Conservation (phyloP, 2,329 filamentous ascomycete genomes). For the Chalaropsis thielavioides region DNA sequence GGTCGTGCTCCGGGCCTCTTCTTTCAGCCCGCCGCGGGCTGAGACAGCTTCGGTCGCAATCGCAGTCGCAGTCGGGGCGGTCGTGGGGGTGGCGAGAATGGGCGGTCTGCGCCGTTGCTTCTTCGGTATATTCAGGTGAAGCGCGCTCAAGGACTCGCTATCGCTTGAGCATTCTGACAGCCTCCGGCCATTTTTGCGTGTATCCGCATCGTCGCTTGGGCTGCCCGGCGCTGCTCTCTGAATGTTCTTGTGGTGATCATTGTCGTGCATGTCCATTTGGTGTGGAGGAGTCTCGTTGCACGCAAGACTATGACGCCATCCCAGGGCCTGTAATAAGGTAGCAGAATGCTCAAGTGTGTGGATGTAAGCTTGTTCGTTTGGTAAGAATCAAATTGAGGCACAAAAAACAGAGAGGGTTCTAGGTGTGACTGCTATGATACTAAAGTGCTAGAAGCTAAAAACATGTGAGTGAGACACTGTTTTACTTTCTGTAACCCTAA, state of each 20-base stretch:
- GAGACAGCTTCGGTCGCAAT: neutral
- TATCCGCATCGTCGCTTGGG: neutral
- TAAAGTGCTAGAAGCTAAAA: neutral
- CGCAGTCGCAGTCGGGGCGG: too few relatives aligned
- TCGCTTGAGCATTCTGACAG: neutral
- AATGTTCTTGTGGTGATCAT: neutral
- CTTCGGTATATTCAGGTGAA: neutral
- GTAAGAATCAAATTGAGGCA: neutral
- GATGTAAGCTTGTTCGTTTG: neutral
- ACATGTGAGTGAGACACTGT: neutral
- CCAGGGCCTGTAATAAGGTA: neutral
- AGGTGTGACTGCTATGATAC: neutral
- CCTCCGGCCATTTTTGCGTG: neutral
- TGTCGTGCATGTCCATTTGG: neutral
- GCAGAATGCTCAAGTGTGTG: neutral
- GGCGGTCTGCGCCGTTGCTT: neutral
- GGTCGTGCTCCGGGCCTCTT: neutral
- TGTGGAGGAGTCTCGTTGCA: neutral
- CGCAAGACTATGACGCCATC: neutral
- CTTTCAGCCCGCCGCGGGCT: neutral
- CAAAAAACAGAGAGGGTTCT: neutral
- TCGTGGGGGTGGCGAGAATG: too few relatives aligned
- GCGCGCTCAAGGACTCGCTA: neutral
- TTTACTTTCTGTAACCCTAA: neutral
- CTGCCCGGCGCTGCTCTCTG: conserved; percentile 11